Evolutionary conservation across 2,329 filamentous ascomycete genomes (phyloP).

Genomic region (Chaetomiaceae sp.): DNA sequence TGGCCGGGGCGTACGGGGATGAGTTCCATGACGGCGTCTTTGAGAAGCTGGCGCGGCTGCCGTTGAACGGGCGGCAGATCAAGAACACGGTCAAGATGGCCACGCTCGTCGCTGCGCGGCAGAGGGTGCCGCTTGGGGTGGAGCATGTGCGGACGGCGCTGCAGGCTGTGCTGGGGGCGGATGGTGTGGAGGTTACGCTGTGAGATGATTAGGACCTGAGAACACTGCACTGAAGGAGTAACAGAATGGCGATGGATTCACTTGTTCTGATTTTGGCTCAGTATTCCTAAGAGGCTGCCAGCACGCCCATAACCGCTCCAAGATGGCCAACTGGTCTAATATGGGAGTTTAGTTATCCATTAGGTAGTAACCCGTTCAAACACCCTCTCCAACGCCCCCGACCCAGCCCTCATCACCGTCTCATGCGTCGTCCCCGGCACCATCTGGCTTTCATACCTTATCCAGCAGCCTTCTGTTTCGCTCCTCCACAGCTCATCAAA

Average conservation of each 20-base stretch:
- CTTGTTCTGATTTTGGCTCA: too few relatives aligned
- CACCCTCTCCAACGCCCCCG: background rate
- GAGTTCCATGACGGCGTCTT: background rate
- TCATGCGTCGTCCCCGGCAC: background rate
- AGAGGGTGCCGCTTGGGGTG: background rate
- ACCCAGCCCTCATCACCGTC: background rate
- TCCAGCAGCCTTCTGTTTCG: background rate
- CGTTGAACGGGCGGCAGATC: background rate
- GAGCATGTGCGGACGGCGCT: background rate
- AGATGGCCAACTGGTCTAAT: too few relatives aligned
- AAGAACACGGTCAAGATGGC: background rate
- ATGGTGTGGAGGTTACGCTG: background rate
- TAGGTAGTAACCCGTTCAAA: too few relatives aligned
- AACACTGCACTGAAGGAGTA: too few relatives aligned
- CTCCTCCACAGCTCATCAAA: background rate
- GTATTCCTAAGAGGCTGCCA: too few relatives aligned
- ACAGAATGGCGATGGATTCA: too few relatives aligned
- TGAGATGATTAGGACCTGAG: too few relatives aligned
- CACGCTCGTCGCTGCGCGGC: background rate
- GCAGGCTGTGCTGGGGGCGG: background rate
- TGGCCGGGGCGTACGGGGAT: too few relatives aligned
- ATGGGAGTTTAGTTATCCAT: too few relatives aligned
- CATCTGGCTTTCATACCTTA: background rate
- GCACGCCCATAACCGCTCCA: too few relatives aligned
- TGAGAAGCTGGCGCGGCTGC: background rate